These are phyloP conservation scores for Peziza echinospora DNA, from an alignment of 495 filamentous ascomycete genomes.

Conservation along the genomic window DNA sequence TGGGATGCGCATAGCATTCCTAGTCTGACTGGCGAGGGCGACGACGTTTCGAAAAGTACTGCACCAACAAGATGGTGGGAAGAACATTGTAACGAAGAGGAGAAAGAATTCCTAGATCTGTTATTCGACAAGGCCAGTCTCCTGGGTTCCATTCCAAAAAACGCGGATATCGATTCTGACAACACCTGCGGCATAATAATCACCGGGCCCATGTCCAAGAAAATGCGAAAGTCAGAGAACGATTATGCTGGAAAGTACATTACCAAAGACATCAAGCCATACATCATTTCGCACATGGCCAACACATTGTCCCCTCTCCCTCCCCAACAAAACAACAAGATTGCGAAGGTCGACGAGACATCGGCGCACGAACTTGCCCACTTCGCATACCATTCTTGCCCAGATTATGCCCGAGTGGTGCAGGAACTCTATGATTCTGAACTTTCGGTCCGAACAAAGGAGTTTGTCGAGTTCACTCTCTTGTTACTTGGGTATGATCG, in stretches of 20 bases:
- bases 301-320: neutral
- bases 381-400: neutral
- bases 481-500: neutral
- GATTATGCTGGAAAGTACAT: neutral
- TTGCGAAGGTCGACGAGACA: neutral
- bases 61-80: neutral
- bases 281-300: neutral
- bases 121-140: neutral
- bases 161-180: neutral
- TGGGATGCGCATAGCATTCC: neutral
- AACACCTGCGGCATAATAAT: neutral
- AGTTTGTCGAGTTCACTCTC: neutral
- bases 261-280: neutral
- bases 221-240: neutral
- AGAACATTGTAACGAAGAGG: neutral
- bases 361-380: neutral
- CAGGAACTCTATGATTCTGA: neutral
- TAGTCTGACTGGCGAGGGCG: neutral
- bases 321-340: neutral
- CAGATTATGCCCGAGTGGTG: neutral
- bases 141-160: neutral
- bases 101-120: neutral
- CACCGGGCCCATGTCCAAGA: neutral
- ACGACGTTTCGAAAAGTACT: too few species aligned
- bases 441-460: neutral